These are phyloP conservation scores for Tetracladium marchalianum DNA, from an alignment of 495 filamentous ascomycete genomes.

Conservation along the genomic window DNA sequence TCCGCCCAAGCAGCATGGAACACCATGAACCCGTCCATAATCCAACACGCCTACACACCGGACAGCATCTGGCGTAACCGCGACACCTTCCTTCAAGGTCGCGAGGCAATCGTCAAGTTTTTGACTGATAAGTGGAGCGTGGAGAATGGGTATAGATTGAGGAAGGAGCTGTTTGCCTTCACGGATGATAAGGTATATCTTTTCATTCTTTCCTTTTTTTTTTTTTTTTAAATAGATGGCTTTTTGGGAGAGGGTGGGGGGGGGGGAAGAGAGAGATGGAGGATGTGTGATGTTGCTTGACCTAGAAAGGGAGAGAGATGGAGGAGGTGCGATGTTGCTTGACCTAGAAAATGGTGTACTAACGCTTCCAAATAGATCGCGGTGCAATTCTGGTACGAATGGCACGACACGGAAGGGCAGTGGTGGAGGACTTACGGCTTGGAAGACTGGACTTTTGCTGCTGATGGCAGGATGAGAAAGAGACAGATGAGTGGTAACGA, in stretches of 20 bases:
- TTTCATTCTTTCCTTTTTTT: too few relatives aligned
- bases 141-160: slow-evolving; percentile 64
- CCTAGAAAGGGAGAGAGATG: too few relatives aligned
- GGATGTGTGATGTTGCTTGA: too few relatives aligned
- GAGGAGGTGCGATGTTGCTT: background rate
- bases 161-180: slow-evolving; percentile 83
- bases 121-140: slow-evolving; percentile 67
- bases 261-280: background rate
- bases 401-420: slow-evolving; percentile 58
- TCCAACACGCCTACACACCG: slow-evolving; percentile 65
- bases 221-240: too few relatives aligned
- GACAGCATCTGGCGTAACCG: slow-evolving; percentile 81
- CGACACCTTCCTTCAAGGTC: slow-evolving; percentile 58
- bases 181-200: slow-evolving; percentile 46
- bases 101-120: slow-evolving; percentile 59
- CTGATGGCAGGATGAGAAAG: slow-evolving; percentile 75
- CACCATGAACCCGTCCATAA: slow-evolving; percentile 53
- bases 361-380: too few relatives aligned
- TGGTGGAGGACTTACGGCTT: slow-evolving; percentile 90
- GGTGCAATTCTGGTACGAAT: slow-evolving; percentile 93
- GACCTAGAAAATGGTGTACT: background rate
- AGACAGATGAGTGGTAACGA: slow-evolving; percentile 90
- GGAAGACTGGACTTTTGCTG: slow-evolving; percentile 86
- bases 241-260: too few relatives aligned
- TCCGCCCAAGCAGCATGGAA: slow-evolving; percentile 82